These are phyloP conservation scores for Globisporangium orthogonon DNA, from an alignment of 352 stramenopile species.

Conservation along the genomic window DNA sequence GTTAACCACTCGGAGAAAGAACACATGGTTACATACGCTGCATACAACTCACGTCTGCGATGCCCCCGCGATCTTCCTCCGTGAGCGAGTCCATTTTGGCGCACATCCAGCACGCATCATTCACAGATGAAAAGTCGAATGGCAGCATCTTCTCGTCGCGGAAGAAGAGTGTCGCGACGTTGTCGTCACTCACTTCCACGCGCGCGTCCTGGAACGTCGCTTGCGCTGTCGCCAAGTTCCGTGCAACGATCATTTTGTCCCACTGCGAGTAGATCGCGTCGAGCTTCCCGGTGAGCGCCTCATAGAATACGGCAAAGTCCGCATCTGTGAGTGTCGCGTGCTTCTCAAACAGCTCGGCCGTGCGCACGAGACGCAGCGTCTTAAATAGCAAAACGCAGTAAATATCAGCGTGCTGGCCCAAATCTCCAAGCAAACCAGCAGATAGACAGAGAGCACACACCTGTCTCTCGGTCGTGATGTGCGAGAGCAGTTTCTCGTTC, in stretches of 20 bases:
- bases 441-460: not conserved
- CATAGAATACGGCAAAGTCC: slow-evolving; percentile 3
- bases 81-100: not conserved
- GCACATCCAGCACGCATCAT: slow-evolving; percentile 1
- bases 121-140: slow-evolving; percentile 8
- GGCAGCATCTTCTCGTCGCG: slow-evolving; percentile 8
- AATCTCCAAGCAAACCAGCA: not conserved
- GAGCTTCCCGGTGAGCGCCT: slow-evolving; percentile 2
- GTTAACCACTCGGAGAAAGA: no score
- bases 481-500: not conserved
- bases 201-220: slow-evolving; percentile 1
- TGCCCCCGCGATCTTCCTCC: not conserved
- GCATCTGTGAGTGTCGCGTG: not conserved
- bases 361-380: not conserved
- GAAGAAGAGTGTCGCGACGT: slow-evolving; percentile 5
- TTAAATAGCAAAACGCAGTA: not conserved
- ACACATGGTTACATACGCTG: no score
- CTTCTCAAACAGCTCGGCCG: slow-evolving; percentile 4
- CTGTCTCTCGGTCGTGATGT: not conserved
- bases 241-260: not conserved
- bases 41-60: slow-evolving; percentile 1
- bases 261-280: slow-evolving; percentile 8
- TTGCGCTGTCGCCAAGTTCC: not conserved
- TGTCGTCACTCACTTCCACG: slow-evolving; percentile 1
- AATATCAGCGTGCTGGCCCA: not conserved